Evolutionary conservation across 176 grass and related monocot genomes (phyloP), one percentile per base, ranked within the genome.

Genomic region (Guadua angustifolia): DNA sequence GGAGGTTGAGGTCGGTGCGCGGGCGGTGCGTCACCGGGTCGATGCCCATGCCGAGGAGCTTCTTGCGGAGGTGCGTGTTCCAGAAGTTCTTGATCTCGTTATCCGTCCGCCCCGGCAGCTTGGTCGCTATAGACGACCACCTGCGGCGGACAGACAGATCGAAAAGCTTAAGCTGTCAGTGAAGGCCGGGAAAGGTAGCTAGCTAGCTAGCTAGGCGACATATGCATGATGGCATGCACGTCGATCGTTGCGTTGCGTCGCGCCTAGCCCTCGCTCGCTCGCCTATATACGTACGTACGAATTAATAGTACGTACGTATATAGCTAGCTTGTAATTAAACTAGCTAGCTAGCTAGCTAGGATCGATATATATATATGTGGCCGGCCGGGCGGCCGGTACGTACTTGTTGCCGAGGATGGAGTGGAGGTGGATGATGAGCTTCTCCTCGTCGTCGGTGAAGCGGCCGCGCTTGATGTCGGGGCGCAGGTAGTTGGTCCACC

Each of bases 71-170:
- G 55, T 97, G 89, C 4, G 94, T 94, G 82, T 97, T 97, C 95
- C 95, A 97, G 81, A 94, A 97, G 78, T 97, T 97, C 84, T 97
- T 97, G 81, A 97, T 92, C 88, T 94, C 92, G 45, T 97, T 97
- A 68, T 94, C 95, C 0, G 95, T 97, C 7, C 95, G 73, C 2
- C 95, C 95, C 0, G 90, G 92, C 1, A 97, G 19, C 80, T 83
- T 87, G 1, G 84, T 91, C 0, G 95, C 95, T 0, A 97, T 97
- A 5, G 81, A 89, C 7, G 95, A 94, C 95, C 95, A 97, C 79
- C 94, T 95, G 13, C 3, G 5, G 13, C 50, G 15, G 15, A 74
- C 5, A 2, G 0, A 1, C 39, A 73, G 5, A n/a, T n/a, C n/a
- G 9, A 25, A 16, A 58, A 38, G 67, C 7, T 40, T 22, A 18